These are phyloP conservation scores for Aphanomyces euteiches DNA, from an alignment of 352 stramenopile species.

Conservation along the genomic window DNA sequence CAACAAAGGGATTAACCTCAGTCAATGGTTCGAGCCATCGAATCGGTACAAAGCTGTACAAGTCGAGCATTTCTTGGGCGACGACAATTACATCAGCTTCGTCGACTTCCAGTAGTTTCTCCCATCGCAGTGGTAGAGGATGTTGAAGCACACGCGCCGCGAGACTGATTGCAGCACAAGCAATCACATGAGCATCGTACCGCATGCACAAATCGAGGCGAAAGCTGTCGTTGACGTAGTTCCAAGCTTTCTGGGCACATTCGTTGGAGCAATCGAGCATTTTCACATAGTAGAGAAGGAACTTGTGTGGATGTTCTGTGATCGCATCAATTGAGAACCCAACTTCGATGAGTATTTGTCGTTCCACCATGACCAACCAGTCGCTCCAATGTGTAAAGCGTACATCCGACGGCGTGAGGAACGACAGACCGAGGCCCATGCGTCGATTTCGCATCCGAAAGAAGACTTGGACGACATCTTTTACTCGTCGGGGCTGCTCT, in stretches of 20 bases:
- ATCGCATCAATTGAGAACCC: slow-evolving; percentile 91
- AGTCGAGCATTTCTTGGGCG: slow-evolving; percentile 50
- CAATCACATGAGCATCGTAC: slow-evolving; percentile 77
- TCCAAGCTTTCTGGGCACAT: slow-evolving; percentile 82
- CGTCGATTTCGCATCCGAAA: slow-evolving; percentile 40
- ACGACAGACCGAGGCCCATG: slow-evolving; percentile 11
- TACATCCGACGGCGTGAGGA: slow-evolving; percentile 17
- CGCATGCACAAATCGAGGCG: slow-evolving; percentile 81
- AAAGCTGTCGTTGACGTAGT: slow-evolving; percentile 89
- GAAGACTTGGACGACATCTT: slow-evolving; percentile 84
- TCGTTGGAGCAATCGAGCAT: slow-evolving; percentile 65
- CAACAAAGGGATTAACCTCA: slow-evolving; percentile 57
- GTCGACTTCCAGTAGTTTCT: slow-evolving; percentile 63
- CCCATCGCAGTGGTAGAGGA: slow-evolving; percentile 60
- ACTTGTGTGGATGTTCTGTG: slow-evolving; percentile 91
- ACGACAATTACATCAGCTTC: slow-evolving; percentile 46
- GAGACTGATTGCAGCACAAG: slow-evolving; percentile 88
- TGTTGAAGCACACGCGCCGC: slow-evolving; percentile 57
- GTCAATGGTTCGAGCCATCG: slow-evolving; percentile 73
- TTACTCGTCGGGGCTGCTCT: slow-evolving; percentile 73
- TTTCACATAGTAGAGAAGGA: slow-evolving; percentile 91
- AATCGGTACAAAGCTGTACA: slow-evolving; percentile 57
- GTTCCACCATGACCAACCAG: slow-evolving; percentile 85
- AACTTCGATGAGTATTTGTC: slow-evolving; percentile 89
- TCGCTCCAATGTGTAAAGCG: slow-evolving; percentile 66